phyloP scores from a whole-genome alignment of 352 stramenopile species.

The Globisporangium iwayamae region DNA sequence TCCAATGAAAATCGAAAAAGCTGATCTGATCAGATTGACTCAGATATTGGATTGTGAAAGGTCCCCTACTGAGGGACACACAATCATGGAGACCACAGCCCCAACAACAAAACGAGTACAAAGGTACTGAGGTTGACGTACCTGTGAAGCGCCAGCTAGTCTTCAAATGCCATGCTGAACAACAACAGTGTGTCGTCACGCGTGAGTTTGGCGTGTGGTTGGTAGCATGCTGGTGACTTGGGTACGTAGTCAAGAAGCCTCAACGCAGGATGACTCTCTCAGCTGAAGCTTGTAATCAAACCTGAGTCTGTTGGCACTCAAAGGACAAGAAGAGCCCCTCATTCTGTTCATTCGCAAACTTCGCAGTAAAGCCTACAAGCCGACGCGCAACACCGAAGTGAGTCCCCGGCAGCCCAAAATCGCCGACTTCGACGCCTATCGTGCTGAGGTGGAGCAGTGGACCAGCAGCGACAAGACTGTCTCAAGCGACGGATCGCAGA shows the following conservation, averaged over 20 bases:
- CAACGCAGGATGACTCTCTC: background rate
- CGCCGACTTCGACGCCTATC: slow-evolving; percentile 3
- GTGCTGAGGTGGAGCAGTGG: background rate
- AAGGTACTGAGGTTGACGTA: too few species aligned
- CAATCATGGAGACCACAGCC: too few species aligned
- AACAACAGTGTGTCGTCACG: background rate
- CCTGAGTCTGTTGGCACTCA: too few species aligned
- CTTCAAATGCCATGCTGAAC: too few species aligned
- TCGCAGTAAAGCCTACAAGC: background rate
- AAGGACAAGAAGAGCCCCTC: background rate
- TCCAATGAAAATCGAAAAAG: slow-evolving; percentile 7
- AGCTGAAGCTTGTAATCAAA: too few species aligned
- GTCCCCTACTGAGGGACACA: background rate
- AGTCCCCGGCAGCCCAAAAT: background rate
- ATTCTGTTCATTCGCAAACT: background rate
- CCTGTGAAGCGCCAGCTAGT: background rate
- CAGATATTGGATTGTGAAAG: background rate
- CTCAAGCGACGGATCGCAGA: background rate
- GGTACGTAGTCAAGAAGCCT: background rate
- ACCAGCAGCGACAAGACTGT: background rate
- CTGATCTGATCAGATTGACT: background rate
- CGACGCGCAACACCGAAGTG: background rate
- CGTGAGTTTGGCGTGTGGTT: background rate
- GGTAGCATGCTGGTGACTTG: background rate
- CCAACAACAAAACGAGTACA: too few species aligned